These are phyloP conservation scores for Zelopaecilomyces penicillatus DNA, from an alignment of 2,329 filamentous ascomycete genomes.

Conservation along the genomic window DNA sequence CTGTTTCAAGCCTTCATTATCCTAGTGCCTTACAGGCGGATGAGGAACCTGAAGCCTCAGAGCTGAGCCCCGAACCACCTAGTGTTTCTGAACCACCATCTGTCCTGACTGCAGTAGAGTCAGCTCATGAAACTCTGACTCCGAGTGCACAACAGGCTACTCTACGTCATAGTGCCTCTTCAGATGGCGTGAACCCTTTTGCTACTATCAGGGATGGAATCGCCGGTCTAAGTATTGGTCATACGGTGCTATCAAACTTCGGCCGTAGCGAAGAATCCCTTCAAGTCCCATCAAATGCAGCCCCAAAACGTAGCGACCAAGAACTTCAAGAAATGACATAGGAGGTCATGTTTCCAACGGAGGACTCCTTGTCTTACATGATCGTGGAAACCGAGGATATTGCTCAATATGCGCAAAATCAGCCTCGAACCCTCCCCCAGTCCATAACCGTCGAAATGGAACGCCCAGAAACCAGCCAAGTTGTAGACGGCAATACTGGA, in stretches of 20 bases:
- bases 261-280: conserved; percentile 18
- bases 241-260: conserved; percentile 31
- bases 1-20: conserved; percentile 26
- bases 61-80: conserved; percentile 30
- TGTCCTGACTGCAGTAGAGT: conserved; percentile 52
- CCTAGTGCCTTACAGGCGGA: conserved; percentile 18
- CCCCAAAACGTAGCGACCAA: conserved; percentile 26
- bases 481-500: background rate
- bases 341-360: conserved; percentile 29
- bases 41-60: conserved; percentile 18
- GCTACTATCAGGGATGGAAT: conserved; percentile 40
- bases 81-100: conserved; percentile 36
- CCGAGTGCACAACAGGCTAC: conserved; percentile 27
- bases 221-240: conserved; percentile 40
- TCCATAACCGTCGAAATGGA: conserved; percentile 4
- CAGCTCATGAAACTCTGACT: conserved; percentile 44
- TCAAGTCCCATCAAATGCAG: conserved; percentile 5
- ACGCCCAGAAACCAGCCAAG: background rate
- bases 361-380: conserved; percentile 23
- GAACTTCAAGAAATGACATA: conserved; percentile 40
- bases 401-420: conserved; percentile 8
- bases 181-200: conserved; percentile 36
- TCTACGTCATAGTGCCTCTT: conserved; percentile 36
- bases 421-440: conserved; percentile 8
- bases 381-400: conserved; percentile 23